Base-by-base conservation (phyloP, 352 stramenopile species). In the Globisporangium middletonii region DNA sequence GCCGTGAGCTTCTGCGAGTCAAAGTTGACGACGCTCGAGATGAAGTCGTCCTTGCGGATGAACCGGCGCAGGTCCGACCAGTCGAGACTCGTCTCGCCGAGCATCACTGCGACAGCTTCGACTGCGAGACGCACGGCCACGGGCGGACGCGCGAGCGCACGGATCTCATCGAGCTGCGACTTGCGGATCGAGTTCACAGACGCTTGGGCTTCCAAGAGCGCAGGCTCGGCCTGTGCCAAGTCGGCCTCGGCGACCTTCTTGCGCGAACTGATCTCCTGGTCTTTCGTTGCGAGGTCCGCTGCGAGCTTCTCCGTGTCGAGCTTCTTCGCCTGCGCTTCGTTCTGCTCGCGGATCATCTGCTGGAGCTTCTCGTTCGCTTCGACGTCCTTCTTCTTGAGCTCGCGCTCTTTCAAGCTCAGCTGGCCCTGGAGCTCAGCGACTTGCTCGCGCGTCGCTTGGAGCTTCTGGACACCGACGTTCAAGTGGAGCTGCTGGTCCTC, bases 131-230 rank as follows among this genome's bases (percentile, higher is more conserved):
- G 94, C 28, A 99, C 96, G 55, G 97, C 97, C 48, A 77, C 76
- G 37, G 98, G 98, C 55, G 98, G 98, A 50, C 93, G 90, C 12
- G 88, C 89, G 13, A 99, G 77, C 18, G 95, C 92, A 63, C 97
- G 86, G 53, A 99, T 98, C 72, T 99, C 97, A 69, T 99, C 97
- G 26, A 99, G 83, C 72, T 99, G 96, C 18, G 89, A 77, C 66
- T 99, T 99, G 51, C 98, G 98, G 65, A 99, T 99, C 44, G 92
- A 97, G 60, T 97, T 96, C 50, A 99, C 97, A 54, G 83, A 97
- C 37, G 92, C 84, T 63, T 99, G 94, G 0, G 98, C 98, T 59
- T 96, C 94, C 48, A 98, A 62, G 44, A 99, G 80, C 44, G 97
- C 96, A 18, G 98, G 98, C 64, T 99, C 97, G 11, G 97, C 98